Base-by-base conservation (phyloP, 257 asterid genomes). In the Verbascum thapsus region DNA sequence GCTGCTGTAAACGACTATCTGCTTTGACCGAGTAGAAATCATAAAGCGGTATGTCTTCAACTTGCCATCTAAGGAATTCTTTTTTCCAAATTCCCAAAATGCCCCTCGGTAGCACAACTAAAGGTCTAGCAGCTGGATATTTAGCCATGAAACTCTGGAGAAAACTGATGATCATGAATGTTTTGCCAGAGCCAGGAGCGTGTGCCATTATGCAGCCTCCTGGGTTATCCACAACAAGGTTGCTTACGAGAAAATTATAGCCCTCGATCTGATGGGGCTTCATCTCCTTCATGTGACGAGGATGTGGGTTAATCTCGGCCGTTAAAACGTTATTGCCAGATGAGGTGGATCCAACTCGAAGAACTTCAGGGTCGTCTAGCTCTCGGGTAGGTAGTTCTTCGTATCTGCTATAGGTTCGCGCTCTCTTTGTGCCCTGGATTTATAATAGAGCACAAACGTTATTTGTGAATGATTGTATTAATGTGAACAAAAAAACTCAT, bases 161-260 rank as follows among this genome's bases (percentile, higher is more conserved):
- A 69, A 94, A 94, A 63, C 99, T 94, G 72, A 94, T 94, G 3
- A 94, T 86, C 99, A 94, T 94, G 63, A 94, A 94, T 8, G 98
- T 94, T 68, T 90, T 90, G 7, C 99, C 99, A 15, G 99, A 94
- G 63, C 99, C 99, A 37, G 98, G 96, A 57, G 98, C 99, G 56
- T 94, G 99, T 6, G 98, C 99, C 90, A 94, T 60, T 44, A 94
- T 94, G 67, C 99, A 94, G 34, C 99, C 98, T 55, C 99, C 99
- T 15, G 98, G 98, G 66, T 83, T 87, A 64, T 90, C 96, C 6
- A 80, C 53, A 70, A 90, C 91, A 58, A 94, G 81, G 78, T 90
- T 90, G 77, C 90, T 85, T 6, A 87, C 74, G 53, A 94, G 90
- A 76, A 94, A 94, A 64, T 90, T 94, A 75, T 90, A 94, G 39